Conservation (phyloP, 192 early-diverging fungal genomes). For the Chytriomyces sp. region DNA sequence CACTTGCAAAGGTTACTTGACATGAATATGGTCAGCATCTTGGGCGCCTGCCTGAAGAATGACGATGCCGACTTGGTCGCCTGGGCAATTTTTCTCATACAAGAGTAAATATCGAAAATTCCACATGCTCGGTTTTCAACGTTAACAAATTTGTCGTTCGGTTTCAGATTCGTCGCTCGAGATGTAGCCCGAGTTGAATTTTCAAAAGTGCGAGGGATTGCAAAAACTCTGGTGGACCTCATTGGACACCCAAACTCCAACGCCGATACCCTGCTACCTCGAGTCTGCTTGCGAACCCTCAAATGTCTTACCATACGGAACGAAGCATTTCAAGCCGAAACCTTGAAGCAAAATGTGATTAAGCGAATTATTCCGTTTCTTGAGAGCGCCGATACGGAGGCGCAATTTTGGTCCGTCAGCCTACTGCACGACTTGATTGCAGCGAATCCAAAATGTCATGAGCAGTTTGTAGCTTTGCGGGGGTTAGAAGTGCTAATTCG, state of each 20-base stretch:
- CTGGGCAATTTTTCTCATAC: constrained; percentile 79
- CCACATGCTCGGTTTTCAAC: background rate
- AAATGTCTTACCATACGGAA: constrained; percentile 72
- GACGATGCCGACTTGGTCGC: constrained; percentile 80
- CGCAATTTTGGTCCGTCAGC: constrained; percentile 74
- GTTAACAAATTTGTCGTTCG: background rate
- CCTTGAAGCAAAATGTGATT: constrained; percentile 63
- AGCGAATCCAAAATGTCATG: constrained; percentile 43
- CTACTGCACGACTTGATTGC: constrained; percentile 53
- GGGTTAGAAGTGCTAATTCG: constrained; percentile 48
- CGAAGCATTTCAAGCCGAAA: constrained; percentile 64
- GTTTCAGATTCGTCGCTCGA: constrained; percentile 31
- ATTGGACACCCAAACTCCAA: constrained; percentile 43
- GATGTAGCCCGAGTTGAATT: constrained; percentile 68
- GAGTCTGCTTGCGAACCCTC: constrained; percentile 71
- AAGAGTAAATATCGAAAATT: constrained; percentile 71
- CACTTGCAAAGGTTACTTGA: constrained; percentile 62
- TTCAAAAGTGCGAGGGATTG: constrained; percentile 61
- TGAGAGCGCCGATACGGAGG: constrained; percentile 67
- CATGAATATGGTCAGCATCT: constrained; percentile 69
- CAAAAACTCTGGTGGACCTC: constrained; percentile 55
- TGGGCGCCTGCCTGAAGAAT: constrained; percentile 70
- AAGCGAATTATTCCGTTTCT: constrained; percentile 69
- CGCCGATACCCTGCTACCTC: constrained; percentile 67
- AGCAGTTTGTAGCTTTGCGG: constrained; percentile 42